Conservation (phyloP, 805 yeast genomes). For the Zygoascus bituminiphila region DNA sequence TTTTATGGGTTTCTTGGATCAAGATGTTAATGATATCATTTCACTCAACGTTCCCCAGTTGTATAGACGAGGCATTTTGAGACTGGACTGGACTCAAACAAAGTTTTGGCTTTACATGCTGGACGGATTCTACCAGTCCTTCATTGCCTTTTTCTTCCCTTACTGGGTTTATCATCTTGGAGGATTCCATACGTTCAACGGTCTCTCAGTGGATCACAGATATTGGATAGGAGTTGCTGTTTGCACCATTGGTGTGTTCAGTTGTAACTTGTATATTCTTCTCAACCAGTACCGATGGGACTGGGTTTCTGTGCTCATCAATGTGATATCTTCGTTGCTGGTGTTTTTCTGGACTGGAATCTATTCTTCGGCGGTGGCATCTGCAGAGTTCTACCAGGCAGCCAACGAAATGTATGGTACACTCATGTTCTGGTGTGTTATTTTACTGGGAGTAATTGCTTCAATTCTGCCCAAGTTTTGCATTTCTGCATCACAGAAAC, state of each 20-base stretch:
- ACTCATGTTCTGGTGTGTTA: slow-evolving; percentile 55
- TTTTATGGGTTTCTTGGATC: slow-evolving; percentile 65
- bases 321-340: slow-evolving; percentile 46
- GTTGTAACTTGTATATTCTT: slow-evolving; percentile 59
- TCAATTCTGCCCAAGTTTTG: slow-evolving; percentile 57
- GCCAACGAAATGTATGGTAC: slow-evolving; percentile 58
- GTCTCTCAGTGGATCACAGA: slow-evolving; percentile 53
- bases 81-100: slow-evolving; percentile 53
- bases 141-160: slow-evolving; percentile 60
- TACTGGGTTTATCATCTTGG: slow-evolving; percentile 48
- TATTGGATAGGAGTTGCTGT: slow-evolving; percentile 64
- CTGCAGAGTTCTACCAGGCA: slow-evolving; percentile 55
- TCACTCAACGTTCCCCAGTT: slow-evolving; percentile 64
- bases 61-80: slow-evolving; percentile 58
- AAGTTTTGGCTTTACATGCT: slow-evolving; percentile 57
- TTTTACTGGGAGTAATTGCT: slow-evolving; percentile 45
- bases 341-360: slow-evolving; percentile 75
- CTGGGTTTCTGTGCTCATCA: slow-evolving; percentile 50
- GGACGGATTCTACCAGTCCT: slow-evolving; percentile 72
- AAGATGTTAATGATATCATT: slow-evolving; percentile 62
- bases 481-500: slow-evolving; percentile 40
- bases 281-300: slow-evolving; percentile 74
- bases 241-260: slow-evolving; percentile 50
- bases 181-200: slow-evolving; percentile 34
- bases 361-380: slow-evolving; percentile 48